These are phyloP conservation scores for Endocarpon pusillum DNA, from an alignment of 495 filamentous ascomycete species.

Conservation along the genomic window DNA sequence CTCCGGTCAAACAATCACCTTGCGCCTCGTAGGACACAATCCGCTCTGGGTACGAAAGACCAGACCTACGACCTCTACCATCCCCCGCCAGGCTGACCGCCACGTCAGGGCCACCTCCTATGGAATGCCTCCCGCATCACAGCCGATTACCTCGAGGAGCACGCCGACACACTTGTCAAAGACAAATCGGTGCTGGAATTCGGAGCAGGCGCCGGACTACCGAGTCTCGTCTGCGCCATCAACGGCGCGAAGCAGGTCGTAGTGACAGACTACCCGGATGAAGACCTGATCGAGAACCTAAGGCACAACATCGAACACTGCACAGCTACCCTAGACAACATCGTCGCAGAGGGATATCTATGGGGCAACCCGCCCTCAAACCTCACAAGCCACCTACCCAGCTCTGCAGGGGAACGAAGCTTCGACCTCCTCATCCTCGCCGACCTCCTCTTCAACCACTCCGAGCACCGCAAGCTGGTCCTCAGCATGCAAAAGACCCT, in stretches of 20 bases:
- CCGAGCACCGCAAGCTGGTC: slow-evolving; percentile 62
- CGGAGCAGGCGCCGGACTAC: slow-evolving; percentile 76
- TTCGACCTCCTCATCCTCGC: slow-evolving; percentile 77
- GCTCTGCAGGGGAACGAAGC: slow-evolving; percentile 14
- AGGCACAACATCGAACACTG: slow-evolving; percentile 45
- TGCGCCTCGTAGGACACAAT: slow-evolving; percentile 78
- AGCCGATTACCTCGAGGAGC: slow-evolving; percentile 56
- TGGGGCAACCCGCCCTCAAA: slow-evolving; percentile 49
- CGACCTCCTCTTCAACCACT: slow-evolving; percentile 79
- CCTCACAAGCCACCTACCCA: slow-evolving; percentile 29
- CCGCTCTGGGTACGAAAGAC: slow-evolving; percentile 57
- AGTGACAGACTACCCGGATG: slow-evolving; percentile 79
- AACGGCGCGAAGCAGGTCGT: slow-evolving; percentile 53
- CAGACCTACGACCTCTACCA: slow-evolving; percentile 2
- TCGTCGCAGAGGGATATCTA: slow-evolving; percentile 48
- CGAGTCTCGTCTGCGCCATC: slow-evolving; percentile 58
- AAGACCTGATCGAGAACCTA: slow-evolving; percentile 61
- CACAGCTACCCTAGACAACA: slow-evolving; percentile 14
- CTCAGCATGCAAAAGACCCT: slow-evolving; percentile 48
- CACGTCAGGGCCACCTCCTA: slow-evolving; percentile 55
- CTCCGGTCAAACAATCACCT: slow-evolving; percentile 44
- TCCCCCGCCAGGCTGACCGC: slow-evolving; percentile 6
- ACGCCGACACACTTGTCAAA: slow-evolving; percentile 34
- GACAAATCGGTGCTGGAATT: slow-evolving; percentile 65
- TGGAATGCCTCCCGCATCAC: slow-evolving; percentile 76